Percentiles rank a stretch among this genome's conserved stretches.
Conservation (phyloP, 2,329 filamentous ascomycete species). For the Penicillium occitanis region DNA sequence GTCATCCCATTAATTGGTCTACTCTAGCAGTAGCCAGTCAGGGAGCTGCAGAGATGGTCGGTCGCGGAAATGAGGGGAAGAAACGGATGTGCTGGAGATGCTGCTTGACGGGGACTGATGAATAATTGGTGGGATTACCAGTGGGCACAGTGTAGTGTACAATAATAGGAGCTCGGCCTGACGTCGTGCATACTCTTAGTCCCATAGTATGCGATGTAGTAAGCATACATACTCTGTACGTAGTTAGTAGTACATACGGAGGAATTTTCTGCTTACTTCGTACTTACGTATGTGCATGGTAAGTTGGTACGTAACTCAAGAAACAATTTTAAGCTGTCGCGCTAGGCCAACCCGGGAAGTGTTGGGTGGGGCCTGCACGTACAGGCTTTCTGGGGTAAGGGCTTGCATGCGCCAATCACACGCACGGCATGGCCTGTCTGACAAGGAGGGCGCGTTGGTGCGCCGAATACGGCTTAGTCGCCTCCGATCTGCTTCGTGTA, state of each 20-base stretch:
- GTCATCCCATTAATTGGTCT: background rate
- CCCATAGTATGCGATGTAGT: background rate
- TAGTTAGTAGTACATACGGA: background rate
- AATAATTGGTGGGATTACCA: background rate
- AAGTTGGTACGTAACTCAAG: background rate
- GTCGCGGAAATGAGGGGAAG: conserved; percentile 17
- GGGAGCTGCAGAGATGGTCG: background rate
- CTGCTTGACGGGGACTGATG: background rate
- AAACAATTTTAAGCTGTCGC: background rate
- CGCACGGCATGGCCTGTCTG: background rate
- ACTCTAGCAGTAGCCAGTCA: background rate
- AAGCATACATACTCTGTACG: background rate
- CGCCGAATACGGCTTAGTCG: conserved; percentile 1
- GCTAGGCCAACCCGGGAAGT: background rate
- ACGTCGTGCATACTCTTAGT: background rate
- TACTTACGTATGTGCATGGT: background rate
- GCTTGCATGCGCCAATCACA: background rate
- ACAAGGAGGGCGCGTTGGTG: background rate
- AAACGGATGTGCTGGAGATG: background rate
- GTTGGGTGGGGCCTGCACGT: background rate
- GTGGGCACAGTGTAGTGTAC: no score
- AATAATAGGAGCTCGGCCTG: background rate
- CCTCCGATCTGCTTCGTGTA: background rate
- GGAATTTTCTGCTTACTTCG: background rate
- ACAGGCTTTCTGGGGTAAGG: conserved; percentile 3